phyloP scores from a whole-genome alignment of 768 basidiomycete genomes.

The Auricularia cornea region DNA sequence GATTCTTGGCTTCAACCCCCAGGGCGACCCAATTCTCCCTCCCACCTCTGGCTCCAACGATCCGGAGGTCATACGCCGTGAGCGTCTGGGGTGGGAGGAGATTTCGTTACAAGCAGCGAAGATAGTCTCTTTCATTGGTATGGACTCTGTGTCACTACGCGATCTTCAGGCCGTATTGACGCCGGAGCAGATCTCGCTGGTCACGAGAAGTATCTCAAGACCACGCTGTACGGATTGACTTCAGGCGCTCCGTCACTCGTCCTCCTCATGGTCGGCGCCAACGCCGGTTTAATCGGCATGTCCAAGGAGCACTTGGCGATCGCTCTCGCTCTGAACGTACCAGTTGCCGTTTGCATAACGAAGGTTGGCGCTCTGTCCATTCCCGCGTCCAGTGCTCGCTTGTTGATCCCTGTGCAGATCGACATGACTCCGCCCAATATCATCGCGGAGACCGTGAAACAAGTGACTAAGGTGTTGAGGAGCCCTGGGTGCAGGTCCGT shows the following conservation, averaged over 20 bases:
- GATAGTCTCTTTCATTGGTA: slow-evolving; percentile 88
- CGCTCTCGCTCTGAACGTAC: slow-evolving; percentile 85
- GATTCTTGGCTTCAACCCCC: slow-evolving; percentile 83
- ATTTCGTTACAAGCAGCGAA: slow-evolving; percentile 84
- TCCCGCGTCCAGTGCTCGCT: background rate
- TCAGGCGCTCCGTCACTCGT: slow-evolving; percentile 90
- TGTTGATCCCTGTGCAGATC: slow-evolving; percentile 39
- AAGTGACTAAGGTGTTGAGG: slow-evolving; percentile 84
- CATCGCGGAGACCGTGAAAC: slow-evolving; percentile 83
- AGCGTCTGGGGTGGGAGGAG: slow-evolving; percentile 94
- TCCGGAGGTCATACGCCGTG: slow-evolving; percentile 58
- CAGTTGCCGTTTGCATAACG: slow-evolving; percentile 88
- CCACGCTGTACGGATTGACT: slow-evolving; percentile 90
- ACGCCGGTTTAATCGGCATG: slow-evolving; percentile 88
- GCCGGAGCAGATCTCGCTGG: slow-evolving; percentile 72
- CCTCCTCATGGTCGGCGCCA: slow-evolving; percentile 89
- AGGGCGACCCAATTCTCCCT: slow-evolving; percentile 74
- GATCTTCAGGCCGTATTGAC: background rate
- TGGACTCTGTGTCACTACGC: background rate
- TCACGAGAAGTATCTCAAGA: slow-evolving; percentile 88
- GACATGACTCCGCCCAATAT: slow-evolving; percentile 97
- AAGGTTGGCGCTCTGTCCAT: slow-evolving; percentile 45
- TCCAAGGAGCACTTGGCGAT: slow-evolving; percentile 96
- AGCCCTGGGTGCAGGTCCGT: slow-evolving; percentile 85
- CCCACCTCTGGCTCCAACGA: slow-evolving; percentile 47